These are phyloP conservation scores for Conticribra weissflogii DNA, from an alignment of 108 stramenopile genomes.

Conservation along the genomic window DNA sequence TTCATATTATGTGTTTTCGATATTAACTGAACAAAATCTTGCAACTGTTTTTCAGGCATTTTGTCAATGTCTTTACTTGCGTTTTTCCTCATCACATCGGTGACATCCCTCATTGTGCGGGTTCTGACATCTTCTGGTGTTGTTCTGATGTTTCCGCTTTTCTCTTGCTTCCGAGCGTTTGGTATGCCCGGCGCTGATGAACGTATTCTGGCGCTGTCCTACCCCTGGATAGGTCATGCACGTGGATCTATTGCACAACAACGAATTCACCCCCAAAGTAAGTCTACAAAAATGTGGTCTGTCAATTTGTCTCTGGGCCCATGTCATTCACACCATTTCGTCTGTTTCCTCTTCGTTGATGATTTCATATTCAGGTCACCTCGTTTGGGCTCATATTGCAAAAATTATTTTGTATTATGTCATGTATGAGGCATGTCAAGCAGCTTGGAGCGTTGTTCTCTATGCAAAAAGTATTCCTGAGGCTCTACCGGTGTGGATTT, in stretches of 20 bases:
- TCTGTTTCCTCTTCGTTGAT: conserved; percentile 26
- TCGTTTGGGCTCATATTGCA: conserved; percentile 43
- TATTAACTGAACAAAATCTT: too few species aligned
- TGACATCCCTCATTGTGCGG: conserved; percentile 73
- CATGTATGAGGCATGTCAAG: conserved; percentile 75
- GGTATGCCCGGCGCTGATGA: conserved; percentile 62
- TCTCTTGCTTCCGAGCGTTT: conserved; percentile 47
- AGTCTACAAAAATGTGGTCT: neutral
- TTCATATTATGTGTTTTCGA: too few species aligned
- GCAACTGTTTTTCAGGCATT: too few species aligned
- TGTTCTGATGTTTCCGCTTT: conserved; percentile 70
- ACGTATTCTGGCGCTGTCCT: conserved; percentile 56
- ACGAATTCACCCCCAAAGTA: conserved; percentile 41
- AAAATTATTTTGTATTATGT: conserved; percentile 69
- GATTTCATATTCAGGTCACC: conserved; percentile 27
- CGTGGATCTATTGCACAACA: conserved; percentile 39
- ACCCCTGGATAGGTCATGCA: conserved; percentile 74
- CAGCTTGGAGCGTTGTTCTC: conserved; percentile 64
- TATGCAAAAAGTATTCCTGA: conserved; percentile 67
- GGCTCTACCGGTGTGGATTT: conserved; percentile 62
- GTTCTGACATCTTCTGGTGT: conserved; percentile 71
- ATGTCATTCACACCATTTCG: conserved; percentile 1
- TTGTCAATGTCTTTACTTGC: conserved; percentile 50
- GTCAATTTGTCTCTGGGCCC: too few species aligned
- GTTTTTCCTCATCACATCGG: conserved; percentile 66